Conservation (phyloP, 2,329 filamentous ascomycete genomes). For the Colletotrichum phormii region DNA sequence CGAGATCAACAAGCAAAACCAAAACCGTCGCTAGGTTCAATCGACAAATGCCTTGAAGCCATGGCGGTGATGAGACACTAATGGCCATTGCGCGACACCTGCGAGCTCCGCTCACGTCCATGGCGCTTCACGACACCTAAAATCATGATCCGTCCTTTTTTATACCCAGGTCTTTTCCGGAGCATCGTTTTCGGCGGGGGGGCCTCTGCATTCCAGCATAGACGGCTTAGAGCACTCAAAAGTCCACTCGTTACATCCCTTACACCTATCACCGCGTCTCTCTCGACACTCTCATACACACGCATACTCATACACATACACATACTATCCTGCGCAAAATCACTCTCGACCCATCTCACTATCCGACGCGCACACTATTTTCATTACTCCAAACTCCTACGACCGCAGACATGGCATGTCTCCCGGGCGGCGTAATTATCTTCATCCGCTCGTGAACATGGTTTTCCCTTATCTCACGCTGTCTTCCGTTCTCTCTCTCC, state of each 20-base stretch:
- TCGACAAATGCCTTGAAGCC: conserved; percentile 17
- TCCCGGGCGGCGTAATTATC: conserved; percentile 27
- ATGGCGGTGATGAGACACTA: conserved; percentile 32
- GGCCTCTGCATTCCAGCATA: conserved; percentile 37
- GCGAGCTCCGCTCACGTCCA: conserved; percentile 32
- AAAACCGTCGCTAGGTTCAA: conserved; percentile 12
- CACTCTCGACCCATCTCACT: neutral
- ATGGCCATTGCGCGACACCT: conserved; percentile 24
- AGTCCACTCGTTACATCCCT: conserved; percentile 35
- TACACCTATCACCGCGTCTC: conserved; percentile 19
- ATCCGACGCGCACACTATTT: conserved; percentile 20
- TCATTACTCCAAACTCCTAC: conserved; percentile 5
- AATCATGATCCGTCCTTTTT: conserved; percentile 39
- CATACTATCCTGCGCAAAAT: neutral
- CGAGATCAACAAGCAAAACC: conserved; percentile 46
- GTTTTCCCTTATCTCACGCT: conserved; percentile 15
- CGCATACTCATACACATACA: neutral
- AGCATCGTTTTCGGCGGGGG: conserved; percentile 37
- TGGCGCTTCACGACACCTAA: conserved; percentile 36
- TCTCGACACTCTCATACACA: neutral
- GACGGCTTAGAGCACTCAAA: conserved; percentile 38
- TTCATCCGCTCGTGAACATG: conserved; percentile 36
- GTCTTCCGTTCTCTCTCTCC: neutral
- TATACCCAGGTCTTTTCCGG: conserved; percentile 40
- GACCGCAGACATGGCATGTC: conserved; percentile 28